These are phyloP conservation scores for Kodamaea hsintzibuensis DNA, from an alignment of 805 yeast genomes.

Conservation along the genomic window DNA sequence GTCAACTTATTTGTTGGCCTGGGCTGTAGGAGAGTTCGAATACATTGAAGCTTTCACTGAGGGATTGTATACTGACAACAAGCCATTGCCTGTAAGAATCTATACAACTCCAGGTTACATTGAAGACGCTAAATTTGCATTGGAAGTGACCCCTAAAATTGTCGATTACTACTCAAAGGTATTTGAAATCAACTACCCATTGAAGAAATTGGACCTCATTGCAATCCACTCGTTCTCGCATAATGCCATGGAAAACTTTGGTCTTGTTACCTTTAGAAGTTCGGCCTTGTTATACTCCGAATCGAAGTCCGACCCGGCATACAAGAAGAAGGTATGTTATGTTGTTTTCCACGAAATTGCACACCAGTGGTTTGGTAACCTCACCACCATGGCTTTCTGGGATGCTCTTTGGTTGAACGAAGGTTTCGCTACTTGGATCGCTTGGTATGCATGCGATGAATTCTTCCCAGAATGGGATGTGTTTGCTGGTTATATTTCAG, in stretches of 20 bases:
- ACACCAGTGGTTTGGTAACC: conserved; percentile 90
- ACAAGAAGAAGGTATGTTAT: conserved; percentile 73
- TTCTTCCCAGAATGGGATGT: conserved; percentile 83
- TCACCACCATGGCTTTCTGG: conserved; percentile 94
- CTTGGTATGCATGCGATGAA: conserved; percentile 65
- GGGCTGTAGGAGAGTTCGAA: conserved; percentile 60
- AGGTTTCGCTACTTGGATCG: conserved; percentile 89
- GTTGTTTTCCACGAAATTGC: conserved; percentile 87
- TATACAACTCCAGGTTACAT: conserved; percentile 54
- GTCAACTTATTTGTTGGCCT: conserved; percentile 59
- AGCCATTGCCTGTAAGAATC: conserved; percentile 49
- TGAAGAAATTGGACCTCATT: conserved; percentile 78
- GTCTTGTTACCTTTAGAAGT: conserved; percentile 67
- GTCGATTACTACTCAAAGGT: conserved; percentile 50
- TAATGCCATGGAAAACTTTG: conserved; percentile 94
- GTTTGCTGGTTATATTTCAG: conserved; percentile 55
- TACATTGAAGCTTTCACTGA: conserved; percentile 49
- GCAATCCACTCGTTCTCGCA: conserved; percentile 80
- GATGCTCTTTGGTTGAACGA: conserved; percentile 88
- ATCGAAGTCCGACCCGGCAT: conserved; percentile 46
- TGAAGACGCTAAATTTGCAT: conserved; percentile 49
- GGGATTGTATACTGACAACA: conserved; percentile 35
- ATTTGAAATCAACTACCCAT: conserved; percentile 61
- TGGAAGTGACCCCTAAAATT: conserved; percentile 47
- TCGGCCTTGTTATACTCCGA: conserved; percentile 50